A percentile compares a stretch with the other conserved stretches of the same genome.
Evolutionary conservation across 2,329 filamentous ascomycete genomes (phyloP).

Genomic region (Mycogone perniciosa): DNA sequence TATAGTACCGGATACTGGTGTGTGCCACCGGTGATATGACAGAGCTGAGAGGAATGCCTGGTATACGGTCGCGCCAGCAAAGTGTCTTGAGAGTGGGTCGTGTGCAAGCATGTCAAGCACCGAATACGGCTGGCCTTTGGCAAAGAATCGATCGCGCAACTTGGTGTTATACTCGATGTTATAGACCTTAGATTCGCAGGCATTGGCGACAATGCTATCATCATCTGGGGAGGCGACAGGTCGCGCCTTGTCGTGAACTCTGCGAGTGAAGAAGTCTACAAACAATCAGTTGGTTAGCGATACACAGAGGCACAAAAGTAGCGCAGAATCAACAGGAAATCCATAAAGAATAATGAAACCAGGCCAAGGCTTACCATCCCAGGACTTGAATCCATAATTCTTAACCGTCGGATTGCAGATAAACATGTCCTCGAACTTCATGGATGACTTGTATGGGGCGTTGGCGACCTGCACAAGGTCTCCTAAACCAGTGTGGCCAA

Average conservation of each 20-base stretch:
- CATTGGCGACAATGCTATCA: conserved; percentile 49
- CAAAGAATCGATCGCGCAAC: conserved; percentile 57
- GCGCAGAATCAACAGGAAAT: background rate
- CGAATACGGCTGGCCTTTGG: conserved; percentile 64
- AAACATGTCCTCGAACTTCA: conserved; percentile 55
- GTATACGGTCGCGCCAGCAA: conserved; percentile 60
- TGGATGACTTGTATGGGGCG: conserved; percentile 31
- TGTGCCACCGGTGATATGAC: conserved; percentile 67
- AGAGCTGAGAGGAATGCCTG: conserved; percentile 63
- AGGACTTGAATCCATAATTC: conserved; percentile 57
- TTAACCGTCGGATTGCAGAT: conserved; percentile 49
- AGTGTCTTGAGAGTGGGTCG: conserved; percentile 46
- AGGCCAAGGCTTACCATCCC: conserved; percentile 45
- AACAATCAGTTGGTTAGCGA: background rate
- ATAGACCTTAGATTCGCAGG: conserved; percentile 58
- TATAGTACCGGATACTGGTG: conserved; percentile 58
- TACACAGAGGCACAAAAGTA: background rate
- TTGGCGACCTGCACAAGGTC: conserved; percentile 50
- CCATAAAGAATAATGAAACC: too few species aligned
- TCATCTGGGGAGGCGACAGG: conserved; percentile 54
- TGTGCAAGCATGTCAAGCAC: conserved; percentile 56
- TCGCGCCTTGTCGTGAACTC: conserved; percentile 46
- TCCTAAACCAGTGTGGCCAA: conserved; percentile 40
- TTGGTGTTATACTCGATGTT: conserved; percentile 44
- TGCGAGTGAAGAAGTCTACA: conserved; percentile 57